Evolutionary conservation across 2,329 filamentous ascomycete species (phyloP).

Genomic region (Zalaria sp.): DNA sequence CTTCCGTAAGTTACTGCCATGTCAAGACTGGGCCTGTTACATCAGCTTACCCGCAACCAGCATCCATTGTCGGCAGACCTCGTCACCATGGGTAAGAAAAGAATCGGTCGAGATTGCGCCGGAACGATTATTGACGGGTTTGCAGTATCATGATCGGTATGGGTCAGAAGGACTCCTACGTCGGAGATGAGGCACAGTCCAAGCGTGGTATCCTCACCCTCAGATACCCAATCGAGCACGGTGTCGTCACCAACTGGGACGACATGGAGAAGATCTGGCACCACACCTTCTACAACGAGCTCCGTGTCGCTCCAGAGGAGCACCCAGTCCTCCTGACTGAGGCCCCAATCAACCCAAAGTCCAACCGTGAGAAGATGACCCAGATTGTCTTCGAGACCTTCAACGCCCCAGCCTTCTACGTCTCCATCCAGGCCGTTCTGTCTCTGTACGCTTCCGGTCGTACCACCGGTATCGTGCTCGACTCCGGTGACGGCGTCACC

Average conservation of each 20-base stretch:
- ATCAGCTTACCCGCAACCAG: constrained; percentile 34
- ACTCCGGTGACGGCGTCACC: constrained; percentile 99
- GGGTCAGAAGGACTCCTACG: constrained; percentile 99
- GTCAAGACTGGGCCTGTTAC: neutral
- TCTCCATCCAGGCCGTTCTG: constrained; percentile 98
- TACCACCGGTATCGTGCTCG: constrained; percentile 99
- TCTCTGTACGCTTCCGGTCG: constrained; percentile 99
- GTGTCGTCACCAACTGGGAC: constrained; percentile 99
- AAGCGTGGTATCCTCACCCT: constrained; percentile 99
- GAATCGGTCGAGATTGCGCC: constrained; percentile 6
- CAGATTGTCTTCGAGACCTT: constrained; percentile 99
- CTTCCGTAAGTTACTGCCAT: constrained; percentile 72
- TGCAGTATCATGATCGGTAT: constrained; percentile 99
- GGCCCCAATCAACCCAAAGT: constrained; percentile 99
- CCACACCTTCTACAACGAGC: constrained; percentile 99
- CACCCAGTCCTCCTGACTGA: constrained; percentile 98
- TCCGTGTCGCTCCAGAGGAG: constrained; percentile 99
- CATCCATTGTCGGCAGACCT: constrained; percentile 98
- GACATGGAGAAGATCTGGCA: constrained; percentile 99
- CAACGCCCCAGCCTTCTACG: constrained; percentile 99
- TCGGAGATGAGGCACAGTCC: constrained; percentile 99
- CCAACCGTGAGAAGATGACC: constrained; percentile 99
- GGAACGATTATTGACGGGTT: constrained; percentile 23
- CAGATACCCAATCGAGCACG: constrained; percentile 99
- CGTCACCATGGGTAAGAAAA: constrained; percentile 92